Conservation (phyloP, 352 stramenopile genomes). For the Phytophthora syringae region DNA sequence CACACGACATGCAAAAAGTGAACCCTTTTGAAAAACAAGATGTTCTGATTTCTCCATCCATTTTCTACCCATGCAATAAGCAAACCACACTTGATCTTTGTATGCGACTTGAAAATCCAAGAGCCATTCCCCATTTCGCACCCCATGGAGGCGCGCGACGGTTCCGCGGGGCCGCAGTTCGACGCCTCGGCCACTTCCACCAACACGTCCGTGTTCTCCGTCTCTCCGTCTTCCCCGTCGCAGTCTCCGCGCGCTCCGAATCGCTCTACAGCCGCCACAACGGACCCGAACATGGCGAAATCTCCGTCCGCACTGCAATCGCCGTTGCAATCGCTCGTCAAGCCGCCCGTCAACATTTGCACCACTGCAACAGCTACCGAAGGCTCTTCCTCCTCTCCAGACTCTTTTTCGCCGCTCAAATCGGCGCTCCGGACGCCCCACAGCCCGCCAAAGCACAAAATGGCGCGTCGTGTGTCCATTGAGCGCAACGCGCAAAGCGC, state of each 20-base stretch:
- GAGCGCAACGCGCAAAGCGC: constrained; percentile 21
- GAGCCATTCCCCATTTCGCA: constrained; percentile 9
- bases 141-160: constrained; percentile 19
- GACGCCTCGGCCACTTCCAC: constrained; percentile 14
- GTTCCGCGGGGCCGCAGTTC: constrained; percentile 4
- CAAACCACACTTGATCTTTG: constrained; percentile 24
- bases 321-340: constrained; percentile 20
- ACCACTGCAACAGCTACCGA: neutral
- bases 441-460: constrained; percentile 20
- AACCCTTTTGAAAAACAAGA: constrained; percentile 4
- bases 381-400: neutral
- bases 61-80: constrained; percentile 2
- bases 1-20: constrained; percentile 21
- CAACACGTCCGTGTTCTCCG: constrained; percentile 25
- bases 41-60: constrained; percentile 15
- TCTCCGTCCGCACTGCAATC: constrained; percentile 18
- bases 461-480: constrained; percentile 33
- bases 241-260: constrained; percentile 15
- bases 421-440: constrained; percentile 20
- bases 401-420: constrained; percentile 25
- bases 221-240: constrained; percentile 16
- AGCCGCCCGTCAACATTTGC: constrained; percentile 3
- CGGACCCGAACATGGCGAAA: neutral
- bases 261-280: constrained; percentile 13
- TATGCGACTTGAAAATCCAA: constrained; percentile 34